Conservation (phyloP, 805 yeast species). For the Sugiyamaella lignohabitans region DNA sequence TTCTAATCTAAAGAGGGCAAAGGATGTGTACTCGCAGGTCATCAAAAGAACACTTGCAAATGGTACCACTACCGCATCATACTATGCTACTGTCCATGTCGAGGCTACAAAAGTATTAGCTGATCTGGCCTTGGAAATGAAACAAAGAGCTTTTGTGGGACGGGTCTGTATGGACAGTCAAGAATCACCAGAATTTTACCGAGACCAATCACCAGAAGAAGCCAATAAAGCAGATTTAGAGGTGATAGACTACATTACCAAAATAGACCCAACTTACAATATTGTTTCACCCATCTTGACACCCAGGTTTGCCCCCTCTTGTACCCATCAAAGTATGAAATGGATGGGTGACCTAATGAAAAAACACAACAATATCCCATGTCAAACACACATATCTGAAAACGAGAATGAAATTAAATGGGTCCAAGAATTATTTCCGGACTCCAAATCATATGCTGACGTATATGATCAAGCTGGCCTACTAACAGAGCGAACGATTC, state of each 20-base stretch:
- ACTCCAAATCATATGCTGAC: conserved; percentile 58
- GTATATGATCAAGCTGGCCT: conserved; percentile 65
- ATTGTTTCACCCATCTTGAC: conserved; percentile 70
- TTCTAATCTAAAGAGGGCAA: conserved; percentile 47
- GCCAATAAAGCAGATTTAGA: conserved; percentile 48
- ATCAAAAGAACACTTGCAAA: conserved; percentile 60
- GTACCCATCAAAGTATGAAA: conserved; percentile 55
- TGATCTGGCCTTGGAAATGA: conserved; percentile 53
- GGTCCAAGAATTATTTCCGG: conserved; percentile 69
- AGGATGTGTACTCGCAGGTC: conserved; percentile 56
- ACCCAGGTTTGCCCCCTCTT: conserved; percentile 91
- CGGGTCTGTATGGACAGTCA: conserved; percentile 84
- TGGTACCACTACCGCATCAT: conserved; percentile 91
- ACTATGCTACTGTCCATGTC: conserved; percentile 82
- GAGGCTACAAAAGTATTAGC: conserved; percentile 73
- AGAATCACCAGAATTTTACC: conserved; percentile 67
- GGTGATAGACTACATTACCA: conserved; percentile 51
- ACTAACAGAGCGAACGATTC: conserved; percentile 57
- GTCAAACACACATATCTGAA: conserved; percentile 91
- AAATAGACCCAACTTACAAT: conserved; percentile 47
- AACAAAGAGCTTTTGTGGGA: conserved; percentile 88
- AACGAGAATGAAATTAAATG: conserved; percentile 67
- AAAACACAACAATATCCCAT: conserved; percentile 44
- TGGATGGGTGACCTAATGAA: conserved; percentile 57
- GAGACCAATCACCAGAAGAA: conserved; percentile 47